Evolutionary conservation across 192 early-diverging fungal species (phyloP), one percentile per base, ranked within the genome.

Genomic region (Chytriomyces sp.): DNA sequence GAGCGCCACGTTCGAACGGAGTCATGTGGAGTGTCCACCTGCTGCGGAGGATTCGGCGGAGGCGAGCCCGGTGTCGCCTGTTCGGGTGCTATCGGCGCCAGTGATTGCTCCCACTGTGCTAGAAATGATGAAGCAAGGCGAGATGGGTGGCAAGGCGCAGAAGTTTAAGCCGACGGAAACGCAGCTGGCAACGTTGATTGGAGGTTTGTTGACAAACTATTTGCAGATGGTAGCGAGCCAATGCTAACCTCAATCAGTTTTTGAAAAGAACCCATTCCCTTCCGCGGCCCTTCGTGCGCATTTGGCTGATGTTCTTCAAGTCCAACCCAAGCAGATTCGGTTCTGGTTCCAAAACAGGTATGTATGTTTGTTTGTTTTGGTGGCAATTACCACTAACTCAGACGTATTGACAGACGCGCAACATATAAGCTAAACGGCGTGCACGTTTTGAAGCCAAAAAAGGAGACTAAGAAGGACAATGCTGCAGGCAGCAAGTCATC

Each of bases 301-400:
- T 31, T 77, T 98, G 0, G 92, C 92, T 34, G 81, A 86, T 58
- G 82, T 93, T 65, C 86, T 93, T 52, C 89, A 86, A 40, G 96
- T 98, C 93, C 88, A 89, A 39, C 93, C 94, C 33, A 86, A 94
- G 41, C 93, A 93, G 0, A 93, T 98, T 22, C 94, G 95, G 80
- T 92, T 98, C 57, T 98, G 96, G 96, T 98, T 97, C 80, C 95
- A 97, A 77, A 97, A 97, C 84, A 90, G 89, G n/a, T n/a, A n/a
- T n/a, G n/a, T n/a, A n/a, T n/a, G n/a, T n/a, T n/a, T n/a, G n/a
- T n/a, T n/a, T n/a, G n/a, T n/a, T n/a, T n/a, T n/a, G n/a, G n/a
- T n/a, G n/a, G n/a, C n/a, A n/a, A n/a, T n/a, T n/a, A n/a, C n/a
- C n/a, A n/a, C n/a, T n/a, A n/a, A n/a, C n/a, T n/a, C n/a, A n/a